Evolutionary conservation across 2,329 filamentous ascomycete species (phyloP).

Genomic region (Penicillium sp.): DNA sequence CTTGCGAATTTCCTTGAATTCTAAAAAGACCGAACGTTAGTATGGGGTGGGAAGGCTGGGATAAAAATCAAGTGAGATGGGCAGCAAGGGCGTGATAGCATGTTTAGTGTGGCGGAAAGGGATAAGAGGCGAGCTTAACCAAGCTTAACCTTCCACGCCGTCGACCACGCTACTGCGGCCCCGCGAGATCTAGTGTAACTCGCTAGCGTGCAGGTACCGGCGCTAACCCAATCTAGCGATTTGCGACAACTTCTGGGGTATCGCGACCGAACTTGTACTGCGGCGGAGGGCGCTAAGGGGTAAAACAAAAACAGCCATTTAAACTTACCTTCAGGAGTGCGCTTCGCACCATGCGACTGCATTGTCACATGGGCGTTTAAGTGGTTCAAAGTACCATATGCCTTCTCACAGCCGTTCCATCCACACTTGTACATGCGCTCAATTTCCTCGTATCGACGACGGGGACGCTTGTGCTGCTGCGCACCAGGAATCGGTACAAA

Average conservation of each 20-base stretch:
- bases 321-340: slow-evolving; percentile 90
- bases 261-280: slow-evolving; percentile 12
- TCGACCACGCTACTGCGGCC: slow-evolving; percentile 58
- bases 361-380: slow-evolving; percentile 98
- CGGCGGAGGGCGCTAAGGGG: background rate
- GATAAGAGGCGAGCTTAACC: slow-evolving; percentile 28
- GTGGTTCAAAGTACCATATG: slow-evolving; percentile 96
- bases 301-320: slow-evolving; percentile 9
- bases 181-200: slow-evolving; percentile 56
- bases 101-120: slow-evolving; percentile 20
- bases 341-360: slow-evolving; percentile 94
- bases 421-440: slow-evolving; percentile 99
- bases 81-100: slow-evolving; percentile 1
- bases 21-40: slow-evolving; percentile 54
- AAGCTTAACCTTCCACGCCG: slow-evolving; percentile 51
- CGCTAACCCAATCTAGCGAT: slow-evolving; percentile 46
- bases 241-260: slow-evolving; percentile 38
- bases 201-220: slow-evolving; percentile 45
- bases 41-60: background rate
- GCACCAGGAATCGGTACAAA: slow-evolving; percentile 97
- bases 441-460: slow-evolving; percentile 94
- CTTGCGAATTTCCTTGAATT: slow-evolving; percentile 98
- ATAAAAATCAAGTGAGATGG: slow-evolving; percentile 1
- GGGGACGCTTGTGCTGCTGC: slow-evolving; percentile 94
- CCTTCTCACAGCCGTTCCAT: slow-evolving; percentile 98